Evolutionary conservation across 2,329 filamentous ascomycete species (phyloP), one percentile per base, ranked within the genome.

Genomic region (Ophiostoma australiae): DNA sequence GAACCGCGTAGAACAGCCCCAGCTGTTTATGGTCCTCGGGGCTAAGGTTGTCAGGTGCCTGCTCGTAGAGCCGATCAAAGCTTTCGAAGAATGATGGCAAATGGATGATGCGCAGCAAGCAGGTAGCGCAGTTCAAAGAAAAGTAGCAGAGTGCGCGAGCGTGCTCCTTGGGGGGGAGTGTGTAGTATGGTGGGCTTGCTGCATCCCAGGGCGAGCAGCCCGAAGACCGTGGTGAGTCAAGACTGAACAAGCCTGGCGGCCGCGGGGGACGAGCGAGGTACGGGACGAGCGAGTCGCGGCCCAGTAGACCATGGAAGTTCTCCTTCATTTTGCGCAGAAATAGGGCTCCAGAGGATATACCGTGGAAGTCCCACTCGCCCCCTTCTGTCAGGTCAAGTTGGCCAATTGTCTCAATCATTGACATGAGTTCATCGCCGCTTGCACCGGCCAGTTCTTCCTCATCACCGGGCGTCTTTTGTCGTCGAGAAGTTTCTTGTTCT

Each of bases 291-390:
- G 86, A 84, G 67, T 88, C 85, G 58, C 87, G 86, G 27, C 90
- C 90, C 67, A 95, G 85, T 74, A 95, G 84, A 73, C 90, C 88
- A 65, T 92, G 90, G 75, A 97, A 92, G 77, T 97, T 91, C 76
- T 96, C 91, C 76, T 93, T 90, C 86, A 99, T 90, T 70, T 92
- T 89, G 74, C 89, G 87, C 75, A 97, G 86, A 78, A 97, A 99
- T 73, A 94, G 92, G 63, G 94, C 86, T 2, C 94, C 94, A 0
- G 95, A 98, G 0, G 94, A 97, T 74, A 92, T 91, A 67, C 95
- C 95, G 77, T 97, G 93, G 76, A 97, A 99, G 79, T 98, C 94
- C 89, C 93, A 97, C 76, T 95, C 89, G 61, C 94, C 94, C 76
- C 90, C 89, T 75, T 98, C 94, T 76, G 97, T 93, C 44, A 98